Conservation (phyloP, 495 filamentous ascomycete genomes). For the Pseudoneurospora amorphoporcata region DNA sequence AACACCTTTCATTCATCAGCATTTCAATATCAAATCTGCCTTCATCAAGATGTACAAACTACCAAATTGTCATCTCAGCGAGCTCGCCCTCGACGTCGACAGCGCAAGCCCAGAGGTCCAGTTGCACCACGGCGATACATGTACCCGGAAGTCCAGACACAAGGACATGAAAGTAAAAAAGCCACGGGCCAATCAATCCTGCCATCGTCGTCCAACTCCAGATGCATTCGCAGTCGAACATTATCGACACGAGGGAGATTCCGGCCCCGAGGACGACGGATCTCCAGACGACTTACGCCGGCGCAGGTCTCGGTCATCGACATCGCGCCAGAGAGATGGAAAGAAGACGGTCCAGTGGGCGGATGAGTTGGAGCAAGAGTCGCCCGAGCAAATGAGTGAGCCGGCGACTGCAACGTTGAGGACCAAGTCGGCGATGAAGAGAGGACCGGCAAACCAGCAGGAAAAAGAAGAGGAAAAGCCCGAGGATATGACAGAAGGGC, state of each 20-base stretch:
- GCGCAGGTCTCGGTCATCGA: neutral
- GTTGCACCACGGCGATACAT: no score
- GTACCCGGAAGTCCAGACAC: no score
- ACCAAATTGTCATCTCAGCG: neutral
- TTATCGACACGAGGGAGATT: neutral
- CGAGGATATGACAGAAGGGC: no score
- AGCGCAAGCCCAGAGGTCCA: no score
- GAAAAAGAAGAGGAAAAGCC: no score
- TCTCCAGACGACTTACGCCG: neutral
- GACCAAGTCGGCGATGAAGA: neutral
- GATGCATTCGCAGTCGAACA: neutral
- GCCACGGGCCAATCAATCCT: neutral
- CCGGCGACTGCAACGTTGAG: neutral
- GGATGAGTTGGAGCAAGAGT: neutral
- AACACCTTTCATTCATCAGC: neutral
- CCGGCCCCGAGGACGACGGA: accelerated
- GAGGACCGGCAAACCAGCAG: neutral
- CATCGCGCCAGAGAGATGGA: neutral
- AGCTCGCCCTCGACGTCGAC: neutral
- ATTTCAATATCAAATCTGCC: no score
- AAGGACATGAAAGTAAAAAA: neutral
- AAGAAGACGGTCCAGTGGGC: neutral
- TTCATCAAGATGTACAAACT: neutral
- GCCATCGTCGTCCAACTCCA: neutral
- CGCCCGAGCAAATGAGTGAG: neutral